These are phyloP conservation scores for Sparassis latifolia DNA, from an alignment of 1,284 basidiomycete genomes.

Conservation along the genomic window DNA sequence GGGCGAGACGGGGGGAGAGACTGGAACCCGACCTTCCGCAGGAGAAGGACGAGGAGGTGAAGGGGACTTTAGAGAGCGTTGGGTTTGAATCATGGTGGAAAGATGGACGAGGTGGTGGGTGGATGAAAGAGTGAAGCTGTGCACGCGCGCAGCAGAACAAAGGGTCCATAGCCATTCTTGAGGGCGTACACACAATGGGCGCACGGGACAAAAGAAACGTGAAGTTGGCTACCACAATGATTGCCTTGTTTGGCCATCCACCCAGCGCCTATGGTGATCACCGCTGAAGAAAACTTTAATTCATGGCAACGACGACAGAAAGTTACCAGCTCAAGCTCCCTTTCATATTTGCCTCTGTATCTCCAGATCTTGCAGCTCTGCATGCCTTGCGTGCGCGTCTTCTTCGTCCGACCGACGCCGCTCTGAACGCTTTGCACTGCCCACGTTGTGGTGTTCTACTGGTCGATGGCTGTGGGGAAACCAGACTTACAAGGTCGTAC, in stretches of 20 bases:
- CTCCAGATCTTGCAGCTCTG: constrained; percentile 52
- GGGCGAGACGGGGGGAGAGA: constrained; percentile 16
- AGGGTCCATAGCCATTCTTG: constrained; percentile 1
- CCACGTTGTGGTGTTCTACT: constrained; percentile 44
- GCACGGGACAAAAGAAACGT: constrained; percentile 6
- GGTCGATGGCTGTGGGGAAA: constrained; percentile 23
- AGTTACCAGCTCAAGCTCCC: constrained; percentile 46
- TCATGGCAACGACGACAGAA: constrained; percentile 23
- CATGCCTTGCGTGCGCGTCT: constrained; percentile 38
- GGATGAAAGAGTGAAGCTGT: background rate
- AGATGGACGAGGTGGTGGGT: constrained; percentile 1
- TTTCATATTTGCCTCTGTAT: constrained; percentile 38
- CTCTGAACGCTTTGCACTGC: constrained; percentile 34
- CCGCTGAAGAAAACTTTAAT: too few relatives aligned
- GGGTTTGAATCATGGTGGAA: constrained; percentile 12
- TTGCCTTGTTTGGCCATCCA: constrained; percentile 16
- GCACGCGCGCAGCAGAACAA: background rate
- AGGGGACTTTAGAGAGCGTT: constrained; percentile 15
- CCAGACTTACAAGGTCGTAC: constrained; percentile 16
- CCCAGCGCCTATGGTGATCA: background rate
- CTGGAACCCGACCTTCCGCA: constrained; percentile 7
- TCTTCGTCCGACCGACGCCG: constrained; percentile 24
- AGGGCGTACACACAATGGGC: constrained; percentile 4
- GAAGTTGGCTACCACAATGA: constrained; percentile 5
- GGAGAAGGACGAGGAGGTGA: constrained; percentile 8